Percentiles rank a stretch among this genome's conserved stretches.
Conservation (phyloP, 768 basidiomycete genomes). For the Rhodotorula taiwanensis region DNA sequence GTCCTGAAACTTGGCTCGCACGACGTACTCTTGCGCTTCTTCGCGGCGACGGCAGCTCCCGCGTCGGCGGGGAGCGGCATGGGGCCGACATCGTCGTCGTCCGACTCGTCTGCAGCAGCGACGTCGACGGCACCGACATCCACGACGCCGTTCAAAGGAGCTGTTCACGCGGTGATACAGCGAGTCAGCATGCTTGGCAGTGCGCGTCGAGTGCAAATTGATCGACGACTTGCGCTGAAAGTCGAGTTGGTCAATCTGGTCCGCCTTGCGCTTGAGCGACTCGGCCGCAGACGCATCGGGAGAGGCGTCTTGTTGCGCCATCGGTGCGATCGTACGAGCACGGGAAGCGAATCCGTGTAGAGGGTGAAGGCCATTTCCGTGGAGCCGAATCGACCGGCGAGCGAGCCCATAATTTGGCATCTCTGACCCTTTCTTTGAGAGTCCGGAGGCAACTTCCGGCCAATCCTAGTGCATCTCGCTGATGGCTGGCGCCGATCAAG, state of each 20-base stretch:
- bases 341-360: too few species aligned
- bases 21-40: conserved; percentile 71
- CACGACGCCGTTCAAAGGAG: conserved; percentile 6
- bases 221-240: conserved; percentile 17
- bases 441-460: too few species aligned
- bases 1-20: not conserved
- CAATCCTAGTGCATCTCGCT: too few species aligned
- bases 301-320: too few species aligned
- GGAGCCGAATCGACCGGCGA: too few species aligned
- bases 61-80: conserved; percentile 59
- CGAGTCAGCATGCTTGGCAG: too few species aligned
- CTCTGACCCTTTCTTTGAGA: too few species aligned
- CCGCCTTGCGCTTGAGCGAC: conserved; percentile 31
- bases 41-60: conserved; percentile 45
- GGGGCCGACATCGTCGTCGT: conserved; percentile 70
- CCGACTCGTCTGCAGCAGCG: conserved; percentile 48
- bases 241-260: conserved; percentile 30
- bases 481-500: too few species aligned
- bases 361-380: too few species aligned
- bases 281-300: not conserved
- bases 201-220: not conserved
- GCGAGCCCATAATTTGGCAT: too few species aligned
- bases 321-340: too few species aligned
- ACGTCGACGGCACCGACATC: conserved; percentile 23
- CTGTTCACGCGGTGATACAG: not conserved